Conservation (phyloP, 2,329 filamentous ascomycete species). For the Hymenoscyphus repandus region DNA sequence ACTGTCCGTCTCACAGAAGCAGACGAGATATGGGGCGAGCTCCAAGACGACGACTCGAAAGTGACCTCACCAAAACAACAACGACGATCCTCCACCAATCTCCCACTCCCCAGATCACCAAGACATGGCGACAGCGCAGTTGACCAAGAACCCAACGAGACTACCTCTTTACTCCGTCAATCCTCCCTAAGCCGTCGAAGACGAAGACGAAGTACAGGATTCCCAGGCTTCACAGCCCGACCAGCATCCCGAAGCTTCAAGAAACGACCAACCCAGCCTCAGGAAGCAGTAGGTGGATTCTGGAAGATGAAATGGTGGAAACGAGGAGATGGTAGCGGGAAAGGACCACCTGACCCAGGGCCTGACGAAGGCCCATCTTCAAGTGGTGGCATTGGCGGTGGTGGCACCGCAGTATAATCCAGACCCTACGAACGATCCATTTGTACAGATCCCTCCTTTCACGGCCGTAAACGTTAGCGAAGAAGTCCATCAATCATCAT, state of each 20-base stretch:
- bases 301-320: conserved; percentile 53
- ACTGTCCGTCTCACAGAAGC: conserved; percentile 48
- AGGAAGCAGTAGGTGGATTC: conserved; percentile 47
- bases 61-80: conserved; percentile 25
- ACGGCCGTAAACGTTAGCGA: not conserved
- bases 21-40: conserved; percentile 81
- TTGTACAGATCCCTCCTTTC: not conserved
- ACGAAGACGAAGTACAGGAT: conserved; percentile 55
- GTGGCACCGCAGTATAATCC: not conserved
- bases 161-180: conserved; percentile 21
- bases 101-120: conserved; percentile 2
- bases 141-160: conserved; percentile 21
- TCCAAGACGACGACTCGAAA: conserved; percentile 63
- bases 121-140: not conserved
- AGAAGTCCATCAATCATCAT: not conserved
- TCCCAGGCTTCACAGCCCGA: conserved; percentile 55
- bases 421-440: not conserved
- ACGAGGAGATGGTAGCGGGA: conserved; percentile 21
- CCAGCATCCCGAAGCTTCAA: conserved; percentile 16
- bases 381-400: not conserved
- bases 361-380: conserved; percentile 11
- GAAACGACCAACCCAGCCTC: conserved; percentile 35
- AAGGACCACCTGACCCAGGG: conserved; percentile 17
- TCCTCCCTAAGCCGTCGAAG: conserved; percentile 32
- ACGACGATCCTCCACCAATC: conserved; percentile 12